Evolutionary conservation across 306 rosid genomes (phyloP), one percentile per base, ranked within the genome.

Genomic region (Lathyrus tuberosus): DNA sequence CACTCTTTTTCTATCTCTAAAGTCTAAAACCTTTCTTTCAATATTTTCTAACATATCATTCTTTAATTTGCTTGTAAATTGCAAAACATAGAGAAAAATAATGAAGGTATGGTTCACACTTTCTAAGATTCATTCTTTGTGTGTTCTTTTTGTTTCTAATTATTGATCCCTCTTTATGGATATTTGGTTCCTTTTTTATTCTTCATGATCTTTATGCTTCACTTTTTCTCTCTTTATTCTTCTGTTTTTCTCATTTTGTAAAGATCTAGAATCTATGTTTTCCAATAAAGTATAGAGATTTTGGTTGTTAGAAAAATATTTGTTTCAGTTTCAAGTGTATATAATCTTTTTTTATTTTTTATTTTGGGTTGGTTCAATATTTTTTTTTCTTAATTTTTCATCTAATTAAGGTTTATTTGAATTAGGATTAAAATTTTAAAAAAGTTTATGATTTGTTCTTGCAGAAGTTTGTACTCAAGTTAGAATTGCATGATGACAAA

Each of bases 381-480:
- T 62, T 67, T 72, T 20, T 35, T 62, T 64, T 64, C 51, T 54
- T 20, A 6, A 6, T 7, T 20, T 42, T 42, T 22, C 3, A 5
- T 28, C 11, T 28, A 31, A 65, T 65, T 12, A 63, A 63, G 37
- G 37, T 63, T 26, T 43, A 24, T 41, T 42, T 77, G 67, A 57
- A 63, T 77, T 52, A 62, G 49, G 74, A 24, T 60, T 79, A 64
- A 84, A 35, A 7, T 35, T 35, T 35, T 1, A 7, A 35, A 79
- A 57, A 16, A 54, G 16, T 70, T 67, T 14, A 13, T 79, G 75
- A 42, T 76, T 76, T 76, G 31, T 76, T 48, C 11, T 78, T 68
- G 58, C 91, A 91, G 99, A 95, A 95, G 82, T 33, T 84, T 54
- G 86, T 95, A 41, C 72, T 95, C 84, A 89, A 82, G 74, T 67